These are phyloP conservation scores for Zea luxurians DNA, from an alignment of 176 grass and related monocot species.

Conservation along the genomic window DNA sequence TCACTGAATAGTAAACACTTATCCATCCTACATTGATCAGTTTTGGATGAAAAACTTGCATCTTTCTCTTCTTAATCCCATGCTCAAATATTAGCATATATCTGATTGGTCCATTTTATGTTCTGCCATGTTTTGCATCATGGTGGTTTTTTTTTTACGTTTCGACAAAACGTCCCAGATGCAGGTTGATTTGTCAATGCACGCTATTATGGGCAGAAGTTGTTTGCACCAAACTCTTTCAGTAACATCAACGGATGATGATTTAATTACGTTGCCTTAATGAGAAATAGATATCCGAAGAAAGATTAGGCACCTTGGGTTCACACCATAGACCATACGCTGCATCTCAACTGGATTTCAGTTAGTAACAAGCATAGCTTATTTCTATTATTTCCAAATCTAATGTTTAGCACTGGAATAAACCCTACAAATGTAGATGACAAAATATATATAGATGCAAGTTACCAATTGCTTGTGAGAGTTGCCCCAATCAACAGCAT, in stretches of 20 bases:
- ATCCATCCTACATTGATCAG: not conserved
- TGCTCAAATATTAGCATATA: conserved; percentile 6
- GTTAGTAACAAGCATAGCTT: conserved; percentile 1
- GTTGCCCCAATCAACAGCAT: conserved; percentile 91
- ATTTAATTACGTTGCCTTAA: conserved; percentile 10
- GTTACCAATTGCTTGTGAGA: conserved; percentile 73
- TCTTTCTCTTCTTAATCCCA: not conserved
- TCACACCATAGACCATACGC: not conserved
- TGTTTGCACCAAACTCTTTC: conserved; percentile 12
- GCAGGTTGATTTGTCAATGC: not conserved
- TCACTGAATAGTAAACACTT: not conserved
- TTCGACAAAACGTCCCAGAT: not conserved
- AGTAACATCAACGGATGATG: not conserved
- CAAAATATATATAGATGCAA: not conserved
- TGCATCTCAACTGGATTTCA: not conserved
- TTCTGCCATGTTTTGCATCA: conserved; percentile 12
- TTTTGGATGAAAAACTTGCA: not conserved
- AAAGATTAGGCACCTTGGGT: not conserved
- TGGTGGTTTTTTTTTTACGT: not conserved
- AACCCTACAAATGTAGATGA: not conserved
- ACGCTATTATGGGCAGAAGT: not conserved
- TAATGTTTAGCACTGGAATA: conserved; percentile 3
- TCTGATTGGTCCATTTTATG: not conserved
- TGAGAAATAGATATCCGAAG: not conserved
- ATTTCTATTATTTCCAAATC: conserved; percentile 17